These are phyloP conservation scores for Colletotrichum endophyticum DNA, from an alignment of 2,329 filamentous ascomycete genomes.

Conservation along the genomic window DNA sequence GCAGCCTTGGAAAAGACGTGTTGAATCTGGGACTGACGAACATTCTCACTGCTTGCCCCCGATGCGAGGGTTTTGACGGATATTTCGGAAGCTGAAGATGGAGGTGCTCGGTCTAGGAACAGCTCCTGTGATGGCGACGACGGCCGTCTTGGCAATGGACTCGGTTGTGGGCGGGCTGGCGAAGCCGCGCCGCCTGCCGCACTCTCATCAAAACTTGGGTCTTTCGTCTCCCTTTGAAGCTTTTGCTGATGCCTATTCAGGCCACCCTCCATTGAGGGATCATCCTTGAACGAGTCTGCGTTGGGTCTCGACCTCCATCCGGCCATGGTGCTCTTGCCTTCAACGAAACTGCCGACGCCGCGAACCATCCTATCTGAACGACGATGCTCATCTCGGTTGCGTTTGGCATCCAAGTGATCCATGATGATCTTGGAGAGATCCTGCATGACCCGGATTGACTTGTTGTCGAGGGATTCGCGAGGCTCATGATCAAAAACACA, in stretches of 20 bases:
- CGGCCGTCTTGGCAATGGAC: too few species aligned
- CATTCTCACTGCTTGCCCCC: neutral
- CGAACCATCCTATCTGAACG: conserved; percentile 40
- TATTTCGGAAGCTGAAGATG: too few species aligned
- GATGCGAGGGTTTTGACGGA: too few species aligned
- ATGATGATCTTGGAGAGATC: conserved; percentile 35
- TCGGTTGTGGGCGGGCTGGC: too few species aligned
- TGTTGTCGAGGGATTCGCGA: conserved; percentile 28
- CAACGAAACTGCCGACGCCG: conserved; percentile 40
- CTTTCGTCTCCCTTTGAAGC: too few species aligned
- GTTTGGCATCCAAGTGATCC: conserved; percentile 40
- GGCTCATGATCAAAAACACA: conserved; percentile 36
- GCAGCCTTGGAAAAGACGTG: conserved; percentile 49
- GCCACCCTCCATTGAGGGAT: conserved; percentile 13
- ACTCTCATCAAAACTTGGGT: too few species aligned
- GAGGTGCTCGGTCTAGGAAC: too few species aligned
- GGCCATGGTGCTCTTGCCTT: conserved; percentile 32
- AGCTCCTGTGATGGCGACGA: too few species aligned
- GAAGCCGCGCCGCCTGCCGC: too few species aligned
- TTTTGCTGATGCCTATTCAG: too few species aligned
- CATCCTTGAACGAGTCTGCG: conserved; percentile 3
- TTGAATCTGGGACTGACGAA: neutral
- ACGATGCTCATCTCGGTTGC: too few species aligned
- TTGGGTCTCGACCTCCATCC: conserved; percentile 14
- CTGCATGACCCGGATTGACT: conserved; percentile 29